Evolutionary conservation across 257 asterid genomes (phyloP).

Genomic region (Salvia miltiorrhiza): DNA sequence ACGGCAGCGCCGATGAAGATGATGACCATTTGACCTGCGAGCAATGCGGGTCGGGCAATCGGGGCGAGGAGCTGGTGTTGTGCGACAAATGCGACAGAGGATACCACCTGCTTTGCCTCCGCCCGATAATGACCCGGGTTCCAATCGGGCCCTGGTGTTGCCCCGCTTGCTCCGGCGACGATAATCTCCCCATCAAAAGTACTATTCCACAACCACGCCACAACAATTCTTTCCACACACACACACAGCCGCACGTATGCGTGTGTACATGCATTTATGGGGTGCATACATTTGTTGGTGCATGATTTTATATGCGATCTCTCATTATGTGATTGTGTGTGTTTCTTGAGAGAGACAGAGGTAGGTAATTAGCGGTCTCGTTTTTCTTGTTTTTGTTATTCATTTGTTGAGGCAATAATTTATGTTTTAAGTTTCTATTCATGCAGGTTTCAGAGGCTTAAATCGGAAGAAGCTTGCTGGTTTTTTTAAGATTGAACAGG

Average conservation of each 20-base stretch:
- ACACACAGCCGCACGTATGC: conserved; percentile 7
- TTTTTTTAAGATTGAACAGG: conserved; percentile 69
- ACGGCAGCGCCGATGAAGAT: conserved; percentile 25
- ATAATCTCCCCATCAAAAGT: conserved; percentile 52
- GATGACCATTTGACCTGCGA: conserved; percentile 44
- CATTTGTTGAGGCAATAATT: not conserved
- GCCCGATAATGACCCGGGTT: conserved; percentile 71
- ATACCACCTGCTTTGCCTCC: conserved; percentile 64
- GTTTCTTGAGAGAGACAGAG: not conserved
- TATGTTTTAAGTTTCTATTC: not conserved
- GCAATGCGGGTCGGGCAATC: conserved; percentile 76
- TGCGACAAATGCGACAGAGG: conserved; percentile 80
- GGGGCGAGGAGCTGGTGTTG: conserved; percentile 53
- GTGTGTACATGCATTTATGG: not conserved
- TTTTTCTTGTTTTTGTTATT: not conserved
- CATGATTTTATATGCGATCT: not conserved
- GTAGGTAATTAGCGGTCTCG: not conserved
- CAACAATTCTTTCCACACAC: conserved; percentile 5
- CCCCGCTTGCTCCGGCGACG: conserved; percentile 53
- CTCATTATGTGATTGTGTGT: not conserved
- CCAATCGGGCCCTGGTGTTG: conserved; percentile 82
- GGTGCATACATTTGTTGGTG: not conserved
- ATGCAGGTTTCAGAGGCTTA: conserved; percentile 44
- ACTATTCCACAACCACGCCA: not conserved
- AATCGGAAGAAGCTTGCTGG: conserved; percentile 67